Conservation (phyloP, 2,329 filamentous ascomycete genomes). For the Lachnellula suecica region DNA sequence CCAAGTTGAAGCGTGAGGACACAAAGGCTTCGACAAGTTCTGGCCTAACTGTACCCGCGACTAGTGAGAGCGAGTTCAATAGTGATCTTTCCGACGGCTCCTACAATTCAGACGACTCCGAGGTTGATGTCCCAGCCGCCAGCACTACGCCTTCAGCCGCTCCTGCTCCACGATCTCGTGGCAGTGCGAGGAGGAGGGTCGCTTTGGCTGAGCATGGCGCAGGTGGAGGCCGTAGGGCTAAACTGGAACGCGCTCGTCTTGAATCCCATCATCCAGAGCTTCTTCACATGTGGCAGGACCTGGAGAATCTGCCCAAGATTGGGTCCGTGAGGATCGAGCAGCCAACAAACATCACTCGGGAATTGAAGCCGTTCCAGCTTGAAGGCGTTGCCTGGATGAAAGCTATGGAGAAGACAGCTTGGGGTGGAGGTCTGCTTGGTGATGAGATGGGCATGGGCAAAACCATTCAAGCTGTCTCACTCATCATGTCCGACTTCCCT, state of each 20-base stretch:
- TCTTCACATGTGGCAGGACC: conserved; percentile 78
- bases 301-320: conserved; percentile 68
- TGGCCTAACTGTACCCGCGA: conserved; percentile 7
- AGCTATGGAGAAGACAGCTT: conserved; percentile 80
- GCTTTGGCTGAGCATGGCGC: conserved; percentile 33
- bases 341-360: conserved; percentile 75
- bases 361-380: conserved; percentile 89
- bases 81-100: conserved; percentile 10
- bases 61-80: conserved; percentile 17
- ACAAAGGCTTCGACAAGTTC: conserved; percentile 15
- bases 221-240: conserved; percentile 35
- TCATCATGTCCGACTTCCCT: conserved; percentile 97
- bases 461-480: conserved; percentile 94
- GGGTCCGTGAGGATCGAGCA: conserved; percentile 64
- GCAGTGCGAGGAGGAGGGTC: conserved; percentile 10
- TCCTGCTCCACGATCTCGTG: not conserved
- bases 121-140: conserved; percentile 2
- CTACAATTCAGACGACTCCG: conserved; percentile 3
- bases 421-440: conserved; percentile 86
- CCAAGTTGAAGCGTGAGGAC: conserved; percentile 15
- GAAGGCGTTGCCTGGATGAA: conserved; percentile 95
- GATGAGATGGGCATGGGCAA: conserved; percentile 99
- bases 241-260: conserved; percentile 62
- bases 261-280: conserved; percentile 77
- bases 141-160: not conserved